These are phyloP conservation scores for Eragrostis nindensis DNA, from an alignment of 176 grass and related monocot genomes.

Conservation along the genomic window DNA sequence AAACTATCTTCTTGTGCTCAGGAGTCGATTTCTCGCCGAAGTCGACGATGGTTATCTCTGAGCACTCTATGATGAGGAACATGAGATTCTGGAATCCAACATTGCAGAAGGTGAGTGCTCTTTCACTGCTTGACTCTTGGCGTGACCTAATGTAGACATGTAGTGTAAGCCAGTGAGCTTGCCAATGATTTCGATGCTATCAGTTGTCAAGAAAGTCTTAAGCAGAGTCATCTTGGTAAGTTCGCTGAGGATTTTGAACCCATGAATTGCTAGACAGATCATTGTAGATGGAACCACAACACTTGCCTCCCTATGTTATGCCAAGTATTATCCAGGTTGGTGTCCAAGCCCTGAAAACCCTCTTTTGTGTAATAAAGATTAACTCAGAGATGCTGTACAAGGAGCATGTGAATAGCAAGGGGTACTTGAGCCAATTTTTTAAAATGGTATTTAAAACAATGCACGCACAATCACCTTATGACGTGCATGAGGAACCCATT, in stretches of 20 bases:
- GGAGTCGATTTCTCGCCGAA: neutral
- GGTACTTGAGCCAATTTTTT: no score
- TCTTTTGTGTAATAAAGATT: no score
- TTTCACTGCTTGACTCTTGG: neutral
- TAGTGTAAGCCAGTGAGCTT: neutral
- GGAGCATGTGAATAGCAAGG: no score
- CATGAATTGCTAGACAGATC: neutral
- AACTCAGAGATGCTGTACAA: no score
- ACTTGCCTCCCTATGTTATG: no score
- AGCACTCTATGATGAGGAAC: neutral
- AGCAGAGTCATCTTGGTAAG: slow-evolving; percentile 27
- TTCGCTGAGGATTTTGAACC: neutral
- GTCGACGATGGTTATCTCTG: neutral
- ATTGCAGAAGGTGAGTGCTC: neutral
- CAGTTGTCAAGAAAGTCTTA: neutral
- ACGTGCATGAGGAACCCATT: no score
- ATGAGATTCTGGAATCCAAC: neutral
- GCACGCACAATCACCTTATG: no score
- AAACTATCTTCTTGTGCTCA: neutral
- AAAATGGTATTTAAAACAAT: no score
- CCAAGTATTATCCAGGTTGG: no score
- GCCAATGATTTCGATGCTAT: slow-evolving; percentile 6
- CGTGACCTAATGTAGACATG: neutral
- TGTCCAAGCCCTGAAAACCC: no score
- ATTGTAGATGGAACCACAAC: no score